Percentiles rank a stretch among this genome's conserved stretches.
Conservation (phyloP, 352 stramenopile genomes). For the Blastocystis sp. region DNA sequence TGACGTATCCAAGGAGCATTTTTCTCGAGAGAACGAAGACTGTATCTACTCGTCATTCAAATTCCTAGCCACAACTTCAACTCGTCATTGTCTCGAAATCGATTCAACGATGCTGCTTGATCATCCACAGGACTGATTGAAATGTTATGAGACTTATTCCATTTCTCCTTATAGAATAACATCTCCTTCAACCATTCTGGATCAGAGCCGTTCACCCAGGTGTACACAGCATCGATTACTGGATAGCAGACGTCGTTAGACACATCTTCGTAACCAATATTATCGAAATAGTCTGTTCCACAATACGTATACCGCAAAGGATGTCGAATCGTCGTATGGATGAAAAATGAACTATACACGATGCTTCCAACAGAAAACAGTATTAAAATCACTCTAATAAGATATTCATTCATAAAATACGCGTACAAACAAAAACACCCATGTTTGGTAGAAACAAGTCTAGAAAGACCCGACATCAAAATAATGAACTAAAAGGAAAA, state of each 20-base stretch:
- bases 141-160: not conserved
- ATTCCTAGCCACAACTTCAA: conserved; percentile 74
- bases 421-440: conserved; percentile 4
- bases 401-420: not conserved
- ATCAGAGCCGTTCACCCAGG: conserved; percentile 91
- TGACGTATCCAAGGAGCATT: conserved; percentile 89
- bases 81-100: conserved; percentile 90
- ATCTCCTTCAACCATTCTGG: conserved; percentile 80
- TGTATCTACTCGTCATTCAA: conserved; percentile 65
- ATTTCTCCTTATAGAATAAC: conserved; percentile 74
- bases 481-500: not conserved
- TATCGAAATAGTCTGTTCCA: conserved; percentile 5
- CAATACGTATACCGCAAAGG: not conserved
- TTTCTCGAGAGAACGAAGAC: conserved; percentile 86
- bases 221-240: conserved; percentile 90
- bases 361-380: not conserved
- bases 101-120: conserved; percentile 79
- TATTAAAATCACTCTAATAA: not conserved
- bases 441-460: not conserved
- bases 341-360: not conserved
- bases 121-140: conserved; percentile 3
- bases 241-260: not conserved
- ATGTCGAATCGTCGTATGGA: not conserved
- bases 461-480: not conserved
- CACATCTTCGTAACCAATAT: not conserved